Percentiles rank a stretch among this genome's conserved stretches.
These are phyloP conservation scores for Hemisphaericaspora lyxosophila DNA, from an alignment of 1,139 yeast species.

Conservation along the genomic window DNA sequence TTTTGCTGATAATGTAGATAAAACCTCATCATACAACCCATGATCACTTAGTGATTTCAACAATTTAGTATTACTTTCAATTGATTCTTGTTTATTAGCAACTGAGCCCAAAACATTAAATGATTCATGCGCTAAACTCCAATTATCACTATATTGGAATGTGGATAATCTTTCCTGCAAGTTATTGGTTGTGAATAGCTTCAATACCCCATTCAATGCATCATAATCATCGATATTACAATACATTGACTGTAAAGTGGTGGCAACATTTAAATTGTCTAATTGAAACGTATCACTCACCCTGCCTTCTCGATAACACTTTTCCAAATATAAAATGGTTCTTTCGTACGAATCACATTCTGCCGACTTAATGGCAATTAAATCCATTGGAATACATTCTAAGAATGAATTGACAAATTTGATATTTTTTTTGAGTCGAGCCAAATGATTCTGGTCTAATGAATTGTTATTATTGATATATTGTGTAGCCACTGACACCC, in stretches of 20 bases:
- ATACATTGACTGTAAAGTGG: constrained; percentile 73
- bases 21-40: constrained; percentile 43
- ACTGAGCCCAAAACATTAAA: constrained; percentile 64
- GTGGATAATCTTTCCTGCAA: constrained; percentile 72
- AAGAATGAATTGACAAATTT: constrained; percentile 47
- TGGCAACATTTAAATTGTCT: constrained; percentile 41
- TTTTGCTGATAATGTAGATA: constrained; percentile 33
- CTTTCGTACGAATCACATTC: constrained; percentile 87
- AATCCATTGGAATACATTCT: constrained; percentile 57
- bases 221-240: constrained; percentile 88
- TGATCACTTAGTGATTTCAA: constrained; percentile 42
- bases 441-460: constrained; percentile 19
- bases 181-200: constrained; percentile 67
- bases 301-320: constrained; percentile 53
- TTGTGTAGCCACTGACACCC: constrained; percentile 52
- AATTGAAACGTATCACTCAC: constrained; percentile 29
- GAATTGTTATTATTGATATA: constrained; percentile 23
- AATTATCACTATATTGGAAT: constrained; percentile 80
- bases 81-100: constrained; percentile 28
- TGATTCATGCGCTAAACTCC: constrained; percentile 88
- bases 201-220: constrained; percentile 82
- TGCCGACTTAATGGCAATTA: constrained; percentile 75
- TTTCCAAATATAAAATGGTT: constrained; percentile 85
- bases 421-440: constrained; percentile 28
- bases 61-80: constrained; percentile 35